Evolutionary conservation across 129 eudicot species (phyloP).

Genomic region (Arctium lappa): DNA sequence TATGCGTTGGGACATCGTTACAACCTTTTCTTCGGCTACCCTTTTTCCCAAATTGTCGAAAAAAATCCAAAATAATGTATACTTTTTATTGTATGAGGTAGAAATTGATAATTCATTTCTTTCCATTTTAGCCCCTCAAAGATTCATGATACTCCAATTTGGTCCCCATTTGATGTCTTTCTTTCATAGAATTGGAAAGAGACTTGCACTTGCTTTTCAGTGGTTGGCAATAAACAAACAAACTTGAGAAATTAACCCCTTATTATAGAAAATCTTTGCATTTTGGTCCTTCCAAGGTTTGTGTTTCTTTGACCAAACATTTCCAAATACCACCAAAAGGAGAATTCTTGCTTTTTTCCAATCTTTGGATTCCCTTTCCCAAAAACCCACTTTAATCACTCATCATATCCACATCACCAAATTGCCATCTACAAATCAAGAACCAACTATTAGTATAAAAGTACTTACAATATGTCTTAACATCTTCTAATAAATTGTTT

Average conservation of each 20-base stretch:
- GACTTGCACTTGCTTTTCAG: slow-evolving; percentile 30
- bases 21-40: slow-evolving; percentile 16
- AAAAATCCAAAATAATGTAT: not conserved
- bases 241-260: slow-evolving; percentile 5
- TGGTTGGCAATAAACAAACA: slow-evolving; percentile 26
- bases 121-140: slow-evolving; percentile 14
- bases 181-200: not conserved
- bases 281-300: slow-evolving; percentile 27
- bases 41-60: not conserved
- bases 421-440: slow-evolving; percentile 16
- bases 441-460: slow-evolving; percentile 10
- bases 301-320: slow-evolving; percentile 20
- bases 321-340: slow-evolving; percentile 22
- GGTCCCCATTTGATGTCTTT: not conserved
- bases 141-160: slow-evolving; percentile 10
- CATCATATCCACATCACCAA: slow-evolving; percentile 9
- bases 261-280: not conserved
- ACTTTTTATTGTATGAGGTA: not conserved
- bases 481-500: not conserved
- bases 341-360: slow-evolving; percentile 19
- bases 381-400: slow-evolving; percentile 18
- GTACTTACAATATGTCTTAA: not conserved
- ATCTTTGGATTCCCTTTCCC: slow-evolving; percentile 21
- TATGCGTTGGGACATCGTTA: slow-evolving; percentile 38
- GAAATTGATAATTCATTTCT: slow-evolving; percentile 19